Evolutionary conservation across 75 land plant species (phyloP).

Genomic region (Cryptomeria japonica): DNA sequence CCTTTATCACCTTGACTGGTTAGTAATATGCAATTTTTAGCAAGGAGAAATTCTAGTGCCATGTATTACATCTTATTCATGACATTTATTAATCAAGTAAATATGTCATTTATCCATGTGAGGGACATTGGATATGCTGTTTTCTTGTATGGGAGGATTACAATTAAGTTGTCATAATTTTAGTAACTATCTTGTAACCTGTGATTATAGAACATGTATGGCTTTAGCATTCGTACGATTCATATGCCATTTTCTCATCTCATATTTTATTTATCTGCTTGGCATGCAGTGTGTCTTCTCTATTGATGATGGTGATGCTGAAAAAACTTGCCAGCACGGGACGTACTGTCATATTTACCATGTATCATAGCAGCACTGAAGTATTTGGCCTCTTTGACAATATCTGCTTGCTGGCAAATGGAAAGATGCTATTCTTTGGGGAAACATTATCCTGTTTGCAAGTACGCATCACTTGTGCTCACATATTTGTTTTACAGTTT

Average conservation of each 20-base stretch:
- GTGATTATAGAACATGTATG: background rate
- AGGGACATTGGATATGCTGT: background rate
- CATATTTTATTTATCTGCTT: background rate
- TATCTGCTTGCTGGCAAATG: conserved; percentile 34
- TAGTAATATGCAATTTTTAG: background rate
- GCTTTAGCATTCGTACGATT: background rate
- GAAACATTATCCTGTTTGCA: conserved; percentile 24
- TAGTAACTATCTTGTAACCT: background rate
- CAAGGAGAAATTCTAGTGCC: background rate
- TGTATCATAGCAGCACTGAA: conserved; percentile 27
- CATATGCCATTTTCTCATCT: background rate
- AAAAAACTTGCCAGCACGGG: conserved; percentile 31
- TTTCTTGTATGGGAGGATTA: background rate
- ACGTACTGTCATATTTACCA: conserved; percentile 23
- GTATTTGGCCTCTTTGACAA: conserved; percentile 27
- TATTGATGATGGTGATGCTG: conserved; percentile 22
- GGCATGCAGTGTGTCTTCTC: conserved; percentile 30
- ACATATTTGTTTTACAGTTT: background rate
- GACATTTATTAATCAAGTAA: background rate
- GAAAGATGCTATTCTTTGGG: conserved; percentile 36
- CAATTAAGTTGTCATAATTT: background rate
- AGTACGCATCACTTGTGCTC: conserved; percentile 12
- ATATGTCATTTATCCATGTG: background rate
- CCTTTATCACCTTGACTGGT: conserved; percentile 31
- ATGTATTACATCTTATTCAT: background rate